phyloP scores from a whole-genome alignment of 345 rosid genomes.

The Brassica nigra region DNA sequence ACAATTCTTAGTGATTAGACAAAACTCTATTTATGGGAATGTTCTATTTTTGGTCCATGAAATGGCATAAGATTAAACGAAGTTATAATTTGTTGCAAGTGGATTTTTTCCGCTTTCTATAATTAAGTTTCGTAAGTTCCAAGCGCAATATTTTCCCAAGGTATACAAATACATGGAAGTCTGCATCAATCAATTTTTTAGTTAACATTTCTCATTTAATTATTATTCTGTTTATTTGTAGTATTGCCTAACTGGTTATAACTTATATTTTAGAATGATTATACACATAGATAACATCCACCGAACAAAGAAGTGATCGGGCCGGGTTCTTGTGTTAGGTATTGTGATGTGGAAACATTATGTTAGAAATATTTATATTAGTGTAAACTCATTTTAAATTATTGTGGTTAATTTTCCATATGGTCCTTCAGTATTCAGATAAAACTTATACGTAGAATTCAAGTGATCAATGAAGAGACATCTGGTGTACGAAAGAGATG shows the following conservation, averaged over 20 bases:
- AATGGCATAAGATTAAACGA: neutral
- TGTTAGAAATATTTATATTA: neutral
- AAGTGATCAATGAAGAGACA: neutral
- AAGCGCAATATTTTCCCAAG: neutral
- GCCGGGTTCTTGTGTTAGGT: slow-evolving; percentile 13
- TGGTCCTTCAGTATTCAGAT: neutral
- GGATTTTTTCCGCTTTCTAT: neutral
- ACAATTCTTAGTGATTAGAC: neutral
- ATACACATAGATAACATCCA: neutral
- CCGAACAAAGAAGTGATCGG: neutral
- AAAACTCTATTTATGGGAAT: neutral
- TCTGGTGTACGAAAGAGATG: neutral
- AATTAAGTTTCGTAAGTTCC: neutral
- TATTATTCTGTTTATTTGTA: neutral
- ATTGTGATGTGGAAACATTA: slow-evolving; percentile 5
- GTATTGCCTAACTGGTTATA: neutral
- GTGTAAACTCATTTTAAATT: neutral
- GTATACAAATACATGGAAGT: neutral
- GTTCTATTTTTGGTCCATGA: slow-evolving; percentile 11
- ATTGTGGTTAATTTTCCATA: neutral
- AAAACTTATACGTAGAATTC: neutral
- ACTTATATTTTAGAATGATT: neutral
- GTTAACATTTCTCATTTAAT: neutral
- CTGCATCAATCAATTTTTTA: neutral
- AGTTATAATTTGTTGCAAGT: slow-evolving; percentile 10